Evolutionary conservation across 768 basidiomycete species (phyloP), one percentile per base, ranked within the genome.

Genomic region (Clavulina sp.): DNA sequence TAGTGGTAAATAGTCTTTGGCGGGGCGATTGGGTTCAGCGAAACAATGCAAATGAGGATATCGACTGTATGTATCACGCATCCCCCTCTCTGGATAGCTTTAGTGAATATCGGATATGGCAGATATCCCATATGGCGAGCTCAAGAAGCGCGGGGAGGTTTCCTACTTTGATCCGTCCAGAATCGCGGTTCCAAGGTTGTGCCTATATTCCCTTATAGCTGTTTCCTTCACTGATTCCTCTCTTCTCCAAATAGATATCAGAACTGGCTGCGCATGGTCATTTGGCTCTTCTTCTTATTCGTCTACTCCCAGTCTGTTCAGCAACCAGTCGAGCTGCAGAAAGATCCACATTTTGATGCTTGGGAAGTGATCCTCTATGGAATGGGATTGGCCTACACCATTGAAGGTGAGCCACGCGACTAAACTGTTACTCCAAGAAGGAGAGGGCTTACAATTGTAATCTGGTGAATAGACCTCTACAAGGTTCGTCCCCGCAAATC

Each of bases 1-100:
- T 46, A 87, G 89, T 92, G 9, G 80, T 92, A 36, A 76, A 77
- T 58, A 71, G 77, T 0, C 69, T 96, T 18, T 93, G 92, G 89
- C 71, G 65, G 6, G 92, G 92, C 16, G 76, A 81, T 19, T 72
- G 86, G 53, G 72, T 93, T 2, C 92, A 92, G 63, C 73, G 71
- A 52, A 79, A 84, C 56, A 81, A 81, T 55, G 77, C 76, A 2
- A 59, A 83, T 51, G 70, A 83, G 56, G 80, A 84, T 48, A 80
- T 91, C 40, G 83, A 85, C 54, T 93, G 85, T 80, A 56, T 60
- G 74, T 28, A 9, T 46, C 13, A 38, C 26, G 26, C 26, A 9
- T 24, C 13, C 36, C 1, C 36, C 36, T 1, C 21, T 38, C 13
- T 0, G 13, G 13, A 13, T 13, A 38, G 36, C 36, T 38, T 38